Evolutionary conservation across 495 filamentous ascomycete species (phyloP), one percentile per base, ranked within the genome.

Genomic region (Penicillium manginii): DNA sequence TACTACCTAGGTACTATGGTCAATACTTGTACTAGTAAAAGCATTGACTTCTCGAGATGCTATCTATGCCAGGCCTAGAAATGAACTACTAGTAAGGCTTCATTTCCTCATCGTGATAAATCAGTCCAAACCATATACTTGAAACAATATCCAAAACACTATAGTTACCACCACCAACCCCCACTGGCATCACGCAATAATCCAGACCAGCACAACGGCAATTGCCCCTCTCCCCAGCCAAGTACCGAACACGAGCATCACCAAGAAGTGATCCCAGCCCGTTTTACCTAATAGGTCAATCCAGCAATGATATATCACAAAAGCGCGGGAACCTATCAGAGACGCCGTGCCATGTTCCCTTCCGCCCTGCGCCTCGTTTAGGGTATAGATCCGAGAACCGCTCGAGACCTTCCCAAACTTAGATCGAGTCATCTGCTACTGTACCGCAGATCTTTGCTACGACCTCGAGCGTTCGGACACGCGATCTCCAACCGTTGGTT

Each of bases 351-450:
- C 42, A 45, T 18, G 42, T 45, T 10, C 1, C 21, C 4, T 23
- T n/a, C 18, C 45, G 15, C 19, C 21, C 45, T 4, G 17, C 40
- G 8, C 40, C 45, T 47, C 45, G 45, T 47, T 47, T 47, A 47
- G 22, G 45, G 19, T 19, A 47, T 47, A 47, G 45, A 47, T n/a
- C 45, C 45, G 22, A 47, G 9, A 47, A 23, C 21, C 11, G 35
- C 15, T 6, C 45, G 8, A 47, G 22, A 26, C 10, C n/a, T n/a
- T n/a, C n/a, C 21, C 21, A 47, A 47, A 47, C 45, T n/a, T 47
- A 47, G 45, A 47, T 47, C 19, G 45, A 12, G 45, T 47, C 45
- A 47, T 47, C 45, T 47, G 45, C 45, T 26, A 23, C 45, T 15
- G 21, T 15, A 45, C 35, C 10, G 40, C 14, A n/a, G 19, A 47